Evolutionary conservation across 495 filamentous ascomycete genomes (phyloP).

Genomic region (Pyrenula massariospora): DNA sequence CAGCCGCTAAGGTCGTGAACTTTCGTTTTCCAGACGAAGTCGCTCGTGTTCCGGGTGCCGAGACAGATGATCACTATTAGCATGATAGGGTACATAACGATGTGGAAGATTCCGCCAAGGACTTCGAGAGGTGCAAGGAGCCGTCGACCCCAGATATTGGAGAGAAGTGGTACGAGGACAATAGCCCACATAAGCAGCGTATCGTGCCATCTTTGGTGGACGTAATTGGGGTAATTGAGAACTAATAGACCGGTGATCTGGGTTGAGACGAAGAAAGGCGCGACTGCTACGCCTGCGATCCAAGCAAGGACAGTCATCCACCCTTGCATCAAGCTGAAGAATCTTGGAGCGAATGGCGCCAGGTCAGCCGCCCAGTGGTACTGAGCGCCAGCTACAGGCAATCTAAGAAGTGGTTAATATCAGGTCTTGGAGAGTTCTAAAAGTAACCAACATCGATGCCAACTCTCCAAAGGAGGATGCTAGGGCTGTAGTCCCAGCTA

Average conservation of each 20-base stretch:
- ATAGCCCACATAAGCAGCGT: conserved; percentile 38
- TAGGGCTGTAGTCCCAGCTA: conserved; percentile 15
- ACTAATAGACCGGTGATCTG: conserved; percentile 34
- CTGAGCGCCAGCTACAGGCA: conserved; percentile 27
- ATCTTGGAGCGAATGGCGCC: conserved; percentile 22
- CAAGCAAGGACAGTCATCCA: conserved; percentile 16
- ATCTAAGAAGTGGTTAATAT: conserved; percentile 5
- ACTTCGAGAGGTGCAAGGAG: conserved; percentile 35
- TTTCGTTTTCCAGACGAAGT: conserved; percentile 31
- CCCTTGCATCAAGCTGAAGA: conserved; percentile 33
- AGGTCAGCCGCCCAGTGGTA: conserved; percentile 35
- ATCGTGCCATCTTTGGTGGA: conserved; percentile 29
- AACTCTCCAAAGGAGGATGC: conserved; percentile 21
- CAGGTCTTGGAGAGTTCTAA: conserved; percentile 1
- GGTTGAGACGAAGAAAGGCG: conserved; percentile 21
- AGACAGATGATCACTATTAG: conserved; percentile 30
- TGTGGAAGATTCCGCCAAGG: conserved; percentile 32
- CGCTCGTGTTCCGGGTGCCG: conserved; percentile 28
- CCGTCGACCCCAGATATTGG: conserved; percentile 33
- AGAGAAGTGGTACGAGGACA: conserved; percentile 19
- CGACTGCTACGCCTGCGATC: conserved; percentile 10
- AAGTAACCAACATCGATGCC: conserved; percentile 20
- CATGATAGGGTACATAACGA: conserved; percentile 33
- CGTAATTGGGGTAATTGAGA: conserved; percentile 29
- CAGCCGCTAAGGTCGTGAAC: conserved; percentile 29